Evolutionary conservation across 345 rosid genomes (phyloP), one percentile per base, ranked within the genome.

Genomic region (Physaria fendleri): DNA sequence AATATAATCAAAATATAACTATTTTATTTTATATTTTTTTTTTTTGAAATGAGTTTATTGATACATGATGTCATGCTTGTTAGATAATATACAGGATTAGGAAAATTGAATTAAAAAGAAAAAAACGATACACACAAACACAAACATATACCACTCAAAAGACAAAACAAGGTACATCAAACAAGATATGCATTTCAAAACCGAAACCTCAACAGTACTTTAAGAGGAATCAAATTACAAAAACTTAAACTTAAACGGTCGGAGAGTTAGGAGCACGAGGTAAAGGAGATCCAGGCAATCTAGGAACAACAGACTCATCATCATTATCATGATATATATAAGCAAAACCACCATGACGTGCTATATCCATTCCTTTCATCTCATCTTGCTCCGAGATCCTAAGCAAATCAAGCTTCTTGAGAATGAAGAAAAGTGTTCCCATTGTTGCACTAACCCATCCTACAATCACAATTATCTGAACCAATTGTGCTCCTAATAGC

Each of bases 261-360:
- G 58, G 34, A 56, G 22, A 12, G 11, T 2, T 32, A 21, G 42
- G 56, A 1, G 9, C n/a, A 6, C 61, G 68, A 41, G 68, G 45
- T 2, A 6, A 0, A 2, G 85, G 79, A 44, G 77, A 51, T 8
- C 62, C 51, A 15, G 78, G 79, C 13, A 82, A 50, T 46, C 65
- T 74, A 20, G 64, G 71, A 73, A 84, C 76, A 55, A 56, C 59
- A 8, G 32, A 72, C 0, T 62, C 25, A 0, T 85, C 95, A 23
- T 79, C 89, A 4, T 77, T 79, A 5, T 90, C 95, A 49, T 84
- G 76, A 68, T 91, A 87, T 1, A 77, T 60, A 66, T 91, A 91
- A 18, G 98, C 98, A 35, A 85, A 80, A 0, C 98, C 98, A 2
- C 98, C 98, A 11, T 91, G 98, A 5, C 92, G 75, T 59, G 96